A percentile compares a stretch with the other conserved stretches of the same genome.
These are phyloP conservation scores for Heliamphora ciliata DNA, from an alignment of 179 eudicot species.

Conservation along the genomic window DNA sequence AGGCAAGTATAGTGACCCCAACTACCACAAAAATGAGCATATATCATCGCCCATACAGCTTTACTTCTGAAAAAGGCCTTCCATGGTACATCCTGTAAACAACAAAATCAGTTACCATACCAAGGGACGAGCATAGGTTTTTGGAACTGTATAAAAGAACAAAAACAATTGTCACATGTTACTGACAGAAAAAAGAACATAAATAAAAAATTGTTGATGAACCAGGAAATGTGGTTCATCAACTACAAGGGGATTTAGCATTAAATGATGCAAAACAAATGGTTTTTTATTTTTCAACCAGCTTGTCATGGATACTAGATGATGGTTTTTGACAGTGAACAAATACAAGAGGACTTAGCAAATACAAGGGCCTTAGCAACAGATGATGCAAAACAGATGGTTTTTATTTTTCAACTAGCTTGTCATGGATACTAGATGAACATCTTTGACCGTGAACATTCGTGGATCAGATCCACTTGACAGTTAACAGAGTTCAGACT, in stretches of 20 bases:
- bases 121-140: background rate
- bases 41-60: constrained; percentile 99
- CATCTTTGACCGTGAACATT: background rate
- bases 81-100: constrained; percentile 81
- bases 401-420: background rate
- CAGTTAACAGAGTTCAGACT: background rate
- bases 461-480: background rate
- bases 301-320: background rate
- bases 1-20: constrained; percentile 97
- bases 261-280: background rate
- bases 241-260: too few species aligned
- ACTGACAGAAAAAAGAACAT: background rate
- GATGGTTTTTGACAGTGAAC: background rate
- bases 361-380: background rate
- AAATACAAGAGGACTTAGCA: background rate
- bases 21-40: constrained; percentile 97
- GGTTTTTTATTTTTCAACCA: background rate
- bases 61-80: constrained; percentile 70
- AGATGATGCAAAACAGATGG: background rate
- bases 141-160: background rate
- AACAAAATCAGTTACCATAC: background rate
- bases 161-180: background rate
- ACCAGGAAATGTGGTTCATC: background rate
- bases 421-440: background rate
- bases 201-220: background rate